A percentile compares a stretch with the other conserved stretches of the same genome.
These are phyloP conservation scores for Phytophthora sojae DNA, from an alignment of 352 stramenopile species.

Conservation along the genomic window DNA sequence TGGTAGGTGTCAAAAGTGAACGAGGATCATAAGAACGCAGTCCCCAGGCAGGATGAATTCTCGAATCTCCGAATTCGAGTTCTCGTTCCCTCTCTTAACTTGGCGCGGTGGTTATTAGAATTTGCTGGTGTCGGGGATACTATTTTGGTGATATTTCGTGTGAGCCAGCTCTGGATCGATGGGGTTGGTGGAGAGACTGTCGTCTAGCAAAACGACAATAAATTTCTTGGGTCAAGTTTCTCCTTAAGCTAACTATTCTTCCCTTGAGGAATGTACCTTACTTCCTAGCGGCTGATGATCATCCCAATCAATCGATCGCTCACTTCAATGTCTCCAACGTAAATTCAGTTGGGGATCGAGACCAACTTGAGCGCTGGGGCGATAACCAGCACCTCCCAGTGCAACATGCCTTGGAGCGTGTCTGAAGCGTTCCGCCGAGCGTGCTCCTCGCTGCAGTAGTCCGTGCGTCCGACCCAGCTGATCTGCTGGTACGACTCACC, in stretches of 20 bases:
- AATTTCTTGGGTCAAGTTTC: no score
- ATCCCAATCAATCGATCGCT: background rate
- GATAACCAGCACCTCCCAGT: constrained; percentile 44
- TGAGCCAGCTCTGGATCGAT: background rate
- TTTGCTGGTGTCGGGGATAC: no score
- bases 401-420: constrained; percentile 34
- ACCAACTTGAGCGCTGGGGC: constrained; percentile 30
- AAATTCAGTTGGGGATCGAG: background rate
- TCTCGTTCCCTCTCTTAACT: background rate
- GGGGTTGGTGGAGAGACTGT: no score
- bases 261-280: background rate
- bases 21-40: background rate
- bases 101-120: background rate
- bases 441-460: constrained; percentile 43
- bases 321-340: background rate
- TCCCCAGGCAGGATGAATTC: background rate
- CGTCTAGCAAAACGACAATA: no score
- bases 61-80: background rate
- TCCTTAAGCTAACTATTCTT: background rate
- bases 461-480: constrained; percentile 39
- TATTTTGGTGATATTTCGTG: background rate
- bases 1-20: background rate
- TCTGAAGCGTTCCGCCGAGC: constrained; percentile 41
- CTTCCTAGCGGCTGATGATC: background rate
- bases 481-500: constrained; percentile 31